Conservation (phyloP, 2,329 filamentous ascomycete species). For the Aspergillus chevalieri region DNA sequence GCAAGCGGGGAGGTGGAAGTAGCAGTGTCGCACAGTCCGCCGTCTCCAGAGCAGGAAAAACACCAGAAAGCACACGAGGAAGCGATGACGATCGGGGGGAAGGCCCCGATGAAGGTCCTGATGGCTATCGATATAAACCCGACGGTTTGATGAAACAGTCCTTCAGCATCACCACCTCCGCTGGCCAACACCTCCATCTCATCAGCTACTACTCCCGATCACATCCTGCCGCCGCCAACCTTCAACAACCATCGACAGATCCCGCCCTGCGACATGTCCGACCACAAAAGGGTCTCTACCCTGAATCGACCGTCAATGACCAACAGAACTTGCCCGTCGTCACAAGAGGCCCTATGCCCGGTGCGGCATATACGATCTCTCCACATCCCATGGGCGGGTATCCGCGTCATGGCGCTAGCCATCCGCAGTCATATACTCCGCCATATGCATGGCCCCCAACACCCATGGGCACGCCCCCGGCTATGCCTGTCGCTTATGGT, state of each 20-base stretch:
- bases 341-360: conserved; percentile 65
- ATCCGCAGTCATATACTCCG: conserved; percentile 35
- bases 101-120: conserved; percentile 64
- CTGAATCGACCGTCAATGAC: conserved; percentile 88
- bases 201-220: conserved; percentile 94
- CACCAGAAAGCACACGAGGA: conserved; percentile 71
- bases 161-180: conserved; percentile 94
- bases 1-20: conserved; percentile 85
- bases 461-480: conserved; percentile 40
- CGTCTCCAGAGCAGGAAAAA: conserved; percentile 61
- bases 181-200: conserved; percentile 84
- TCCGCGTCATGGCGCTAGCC: conserved; percentile 37
- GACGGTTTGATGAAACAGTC: conserved; percentile 99
- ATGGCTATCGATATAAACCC: conserved; percentile 90
- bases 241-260: conserved; percentile 78
- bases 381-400: conserved; percentile 52
- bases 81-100: conserved; percentile 76
- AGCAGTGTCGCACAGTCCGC: conserved; percentile 54
- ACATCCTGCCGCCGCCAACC: conserved; percentile 62
- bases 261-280: conserved; percentile 72
- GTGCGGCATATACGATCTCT: conserved; percentile 48
- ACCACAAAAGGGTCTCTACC: conserved; percentile 91
- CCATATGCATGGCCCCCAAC: conserved; percentile 41
- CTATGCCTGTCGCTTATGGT: conserved; percentile 30
- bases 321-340: conserved; percentile 72